Evolutionary conservation across 75 land plant species (phyloP), one percentile per base, ranked within the genome.

Genomic region (Sequoiadendron giganteum): DNA sequence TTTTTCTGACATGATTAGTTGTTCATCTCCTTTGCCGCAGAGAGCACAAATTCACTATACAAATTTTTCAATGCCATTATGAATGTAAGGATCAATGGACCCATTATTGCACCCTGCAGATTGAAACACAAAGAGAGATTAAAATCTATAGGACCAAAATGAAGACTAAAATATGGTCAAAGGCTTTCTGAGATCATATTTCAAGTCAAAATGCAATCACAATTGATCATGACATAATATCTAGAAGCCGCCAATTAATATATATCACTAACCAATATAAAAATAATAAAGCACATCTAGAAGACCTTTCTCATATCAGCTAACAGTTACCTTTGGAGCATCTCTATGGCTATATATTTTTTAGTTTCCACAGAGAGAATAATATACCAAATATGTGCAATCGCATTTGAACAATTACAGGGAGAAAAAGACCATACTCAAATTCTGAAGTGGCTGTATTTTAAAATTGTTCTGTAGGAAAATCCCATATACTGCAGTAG

Each of bases 21-120:
- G 28, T 82, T 77, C 47, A 56, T 82, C 47, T 89, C 88, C 88
- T 93, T 92, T 48, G 91, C 85, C 43, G 88, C 88, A 52, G 79
- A 89, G 61, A 98, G 91, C 78, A 98, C 96, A 89, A 98, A 96
- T 84, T 98, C 98, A 25, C 89, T 90, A 88, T 98, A 98, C 92
- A 98, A 86, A 77, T 96, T 94, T 91, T 96, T 98, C 77, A 95
- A 68, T 18, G 96, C 96, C n/a, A 96, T 93, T 86, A 97, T 92
- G 36, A 96, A 92, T 8, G 99, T 96, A 86, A 97, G 91, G 21
- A 98, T 89, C 88, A 98, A 89, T 32, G 99, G 99, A 11, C 99
- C 99, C 98, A 98, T 95, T n/a, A 98, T 95, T 38, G 95, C 98
- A 81, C 99, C 99, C 99, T 98, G 90, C 89, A 81, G 21, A 81